A percentile compares a stretch with the other conserved stretches of the same genome.
These are phyloP conservation scores for Candida awuae DNA, from an alignment of 805 yeast genomes.

Conservation along the genomic window DNA sequence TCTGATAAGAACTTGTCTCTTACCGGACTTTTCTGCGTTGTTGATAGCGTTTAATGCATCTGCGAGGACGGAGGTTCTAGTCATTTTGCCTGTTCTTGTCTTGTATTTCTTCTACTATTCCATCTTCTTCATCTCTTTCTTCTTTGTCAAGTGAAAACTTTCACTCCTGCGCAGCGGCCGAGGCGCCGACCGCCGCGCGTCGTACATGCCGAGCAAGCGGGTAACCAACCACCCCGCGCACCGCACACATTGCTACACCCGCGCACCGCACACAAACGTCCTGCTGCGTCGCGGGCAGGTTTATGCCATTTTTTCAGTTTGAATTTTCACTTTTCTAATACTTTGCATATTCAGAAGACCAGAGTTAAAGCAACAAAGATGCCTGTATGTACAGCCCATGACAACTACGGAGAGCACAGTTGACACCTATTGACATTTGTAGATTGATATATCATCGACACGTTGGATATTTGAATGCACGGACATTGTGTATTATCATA, in stretches of 20 bases:
- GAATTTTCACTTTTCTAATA: background rate
- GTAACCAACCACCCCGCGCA: background rate
- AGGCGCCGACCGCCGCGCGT: background rate
- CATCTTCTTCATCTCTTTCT: background rate
- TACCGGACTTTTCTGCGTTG: conserved; percentile 99
- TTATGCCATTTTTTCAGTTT: background rate
- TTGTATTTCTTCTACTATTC: background rate
- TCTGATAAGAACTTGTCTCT: conserved; percentile 97
- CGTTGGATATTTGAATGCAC: too few relatives aligned
- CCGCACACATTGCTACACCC: background rate
- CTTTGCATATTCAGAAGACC: background rate
- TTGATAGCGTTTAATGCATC: conserved; percentile 97
- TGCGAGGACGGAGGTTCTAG: conserved; percentile 97
- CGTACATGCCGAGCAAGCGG: background rate
- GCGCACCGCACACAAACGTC: background rate
- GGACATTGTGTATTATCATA: too few relatives aligned
- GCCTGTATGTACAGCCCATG: conserved; percentile 9
- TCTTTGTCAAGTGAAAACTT: too few relatives aligned
- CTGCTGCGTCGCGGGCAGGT: background rate
- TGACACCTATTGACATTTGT: too few relatives aligned
- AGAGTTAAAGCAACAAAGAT: conserved; percentile 4
- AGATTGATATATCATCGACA: too few relatives aligned
- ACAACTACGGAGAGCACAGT: too few relatives aligned
- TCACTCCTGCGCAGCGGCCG: background rate
- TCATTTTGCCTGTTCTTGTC: conserved; percentile 42